These are phyloP conservation scores for Diutina ranongensis DNA, from an alignment of 1,139 yeast species.

Conservation along the genomic window DNA sequence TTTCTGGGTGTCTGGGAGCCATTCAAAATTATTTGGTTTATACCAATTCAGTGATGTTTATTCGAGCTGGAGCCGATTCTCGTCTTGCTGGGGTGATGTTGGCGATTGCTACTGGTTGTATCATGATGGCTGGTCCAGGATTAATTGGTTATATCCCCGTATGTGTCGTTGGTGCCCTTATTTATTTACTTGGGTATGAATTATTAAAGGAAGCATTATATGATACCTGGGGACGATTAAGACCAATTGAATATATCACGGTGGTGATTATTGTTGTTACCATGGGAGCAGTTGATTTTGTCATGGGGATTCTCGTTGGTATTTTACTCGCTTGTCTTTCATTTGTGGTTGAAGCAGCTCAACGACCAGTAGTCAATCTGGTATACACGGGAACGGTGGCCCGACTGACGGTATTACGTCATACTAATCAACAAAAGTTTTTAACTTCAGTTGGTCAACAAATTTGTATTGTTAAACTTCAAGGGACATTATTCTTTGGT, in stretches of 20 bases:
- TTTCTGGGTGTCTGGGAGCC: slow-evolving; percentile 77
- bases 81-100: slow-evolving; percentile 78
- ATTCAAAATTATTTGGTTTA: slow-evolving; percentile 91
- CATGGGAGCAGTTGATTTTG: slow-evolving; percentile 96
- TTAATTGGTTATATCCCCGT: slow-evolving; percentile 93
- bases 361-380: slow-evolving; percentile 71
- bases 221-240: slow-evolving; percentile 74
- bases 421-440: slow-evolving; percentile 81
- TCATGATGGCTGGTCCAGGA: slow-evolving; percentile 83
- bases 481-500: slow-evolving; percentile 88
- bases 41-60: slow-evolving; percentile 84
- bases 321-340: slow-evolving; percentile 84
- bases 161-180: slow-evolving; percentile 88
- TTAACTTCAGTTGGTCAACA: slow-evolving; percentile 81
- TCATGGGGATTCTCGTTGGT: slow-evolving; percentile 83
- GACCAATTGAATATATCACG: slow-evolving; percentile 71
- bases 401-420: slow-evolving; percentile 85
- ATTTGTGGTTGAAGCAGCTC: slow-evolving; percentile 83
- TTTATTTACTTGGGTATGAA: slow-evolving; percentile 84
- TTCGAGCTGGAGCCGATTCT: slow-evolving; percentile 89
- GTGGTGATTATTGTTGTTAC: slow-evolving; percentile 75
- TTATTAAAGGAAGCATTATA: slow-evolving; percentile 72
- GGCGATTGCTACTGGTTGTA: slow-evolving; percentile 67
- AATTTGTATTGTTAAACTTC: slow-evolving; percentile 74
- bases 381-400: slow-evolving; percentile 83